phyloP scores from a whole-genome alignment of 1,284 basidiomycete genomes.

The Cronartium quercuum region DNA sequence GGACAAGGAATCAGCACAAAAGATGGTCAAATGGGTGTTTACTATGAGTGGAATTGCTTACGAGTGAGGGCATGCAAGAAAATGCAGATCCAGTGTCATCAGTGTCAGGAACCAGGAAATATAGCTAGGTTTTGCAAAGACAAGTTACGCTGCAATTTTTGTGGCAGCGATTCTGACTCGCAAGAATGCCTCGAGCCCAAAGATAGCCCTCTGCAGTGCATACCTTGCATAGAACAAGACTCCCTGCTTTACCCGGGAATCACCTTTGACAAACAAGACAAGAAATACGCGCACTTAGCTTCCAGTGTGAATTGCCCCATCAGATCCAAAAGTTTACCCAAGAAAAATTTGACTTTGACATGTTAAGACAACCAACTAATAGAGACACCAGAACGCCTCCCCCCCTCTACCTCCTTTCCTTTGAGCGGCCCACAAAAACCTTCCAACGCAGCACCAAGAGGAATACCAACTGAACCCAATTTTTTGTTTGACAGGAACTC shows the following conservation, averaged over 20 bases:
- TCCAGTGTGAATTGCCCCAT: neutral
- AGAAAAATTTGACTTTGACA: neutral
- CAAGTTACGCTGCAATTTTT: neutral
- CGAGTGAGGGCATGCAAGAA: neutral
- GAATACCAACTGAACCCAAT: neutral
- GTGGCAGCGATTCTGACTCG: neutral
- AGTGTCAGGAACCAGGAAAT: neutral
- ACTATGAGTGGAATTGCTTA: neutral
- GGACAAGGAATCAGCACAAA: neutral
- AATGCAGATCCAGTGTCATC: neutral
- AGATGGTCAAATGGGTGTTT: neutral
- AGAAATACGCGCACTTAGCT: neutral
- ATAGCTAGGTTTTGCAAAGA: neutral
- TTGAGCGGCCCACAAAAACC: neutral
- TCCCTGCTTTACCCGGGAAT: neutral
- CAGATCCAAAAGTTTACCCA: neutral
- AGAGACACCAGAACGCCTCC: neutral
- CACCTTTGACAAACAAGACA: neutral
- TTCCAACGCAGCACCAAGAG: neutral
- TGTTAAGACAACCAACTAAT: neutral
- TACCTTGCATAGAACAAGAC: neutral
- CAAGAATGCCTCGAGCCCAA: neutral
- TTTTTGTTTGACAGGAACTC: neutral
- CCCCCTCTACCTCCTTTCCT: neutral
- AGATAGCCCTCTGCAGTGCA: neutral